Percentiles rank a stretch among this genome's conserved stretches.
Evolutionary conservation across 169 alveolate species (phyloP).

Genomic region (Miamiensis avidus): DNA sequence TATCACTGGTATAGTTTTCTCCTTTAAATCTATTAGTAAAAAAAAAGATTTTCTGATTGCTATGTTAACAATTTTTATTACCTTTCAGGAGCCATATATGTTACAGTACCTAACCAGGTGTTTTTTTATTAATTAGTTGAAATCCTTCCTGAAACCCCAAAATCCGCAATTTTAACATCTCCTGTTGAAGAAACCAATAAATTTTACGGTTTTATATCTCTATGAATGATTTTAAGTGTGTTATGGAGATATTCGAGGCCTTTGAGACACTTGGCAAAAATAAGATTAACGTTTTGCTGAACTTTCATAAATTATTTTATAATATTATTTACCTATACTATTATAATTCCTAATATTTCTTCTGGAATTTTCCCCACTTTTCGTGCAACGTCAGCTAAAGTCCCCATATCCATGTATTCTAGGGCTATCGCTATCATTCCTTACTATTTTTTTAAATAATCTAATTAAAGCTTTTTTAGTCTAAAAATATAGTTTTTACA

Average conservation of each 20-base stretch:
- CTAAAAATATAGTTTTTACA: background rate
- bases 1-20: slow-evolving; percentile 60
- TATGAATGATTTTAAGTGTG: slow-evolving; percentile 67
- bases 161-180: slow-evolving; percentile 76
- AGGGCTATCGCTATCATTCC: slow-evolving; percentile 64
- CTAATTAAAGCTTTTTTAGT: background rate
- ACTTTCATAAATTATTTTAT: background rate
- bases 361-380: slow-evolving; percentile 56
- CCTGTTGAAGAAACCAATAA: slow-evolving; percentile 74
- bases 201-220: slow-evolving; percentile 85
- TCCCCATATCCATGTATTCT: slow-evolving; percentile 75
- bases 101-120: slow-evolving; percentile 77
- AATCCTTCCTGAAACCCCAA: slow-evolving; percentile 75
- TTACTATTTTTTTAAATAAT: slow-evolving; percentile 17
- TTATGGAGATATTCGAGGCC: slow-evolving; percentile 79
- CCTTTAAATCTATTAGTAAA: slow-evolving; percentile 74
- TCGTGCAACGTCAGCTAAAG: slow-evolving; percentile 40
- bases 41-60: too few relatives aligned
- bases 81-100: slow-evolving; percentile 61
- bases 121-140: slow-evolving; percentile 51
- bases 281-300: background rate
- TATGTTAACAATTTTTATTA: background rate
- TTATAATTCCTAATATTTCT: slow-evolving; percentile 48
- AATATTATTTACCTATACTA: slow-evolving; percentile 28
- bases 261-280: slow-evolving; percentile 23